These are phyloP conservation scores for Leucocoprinus leucothites DNA, from an alignment of 768 basidiomycete species.

Conservation along the genomic window DNA sequence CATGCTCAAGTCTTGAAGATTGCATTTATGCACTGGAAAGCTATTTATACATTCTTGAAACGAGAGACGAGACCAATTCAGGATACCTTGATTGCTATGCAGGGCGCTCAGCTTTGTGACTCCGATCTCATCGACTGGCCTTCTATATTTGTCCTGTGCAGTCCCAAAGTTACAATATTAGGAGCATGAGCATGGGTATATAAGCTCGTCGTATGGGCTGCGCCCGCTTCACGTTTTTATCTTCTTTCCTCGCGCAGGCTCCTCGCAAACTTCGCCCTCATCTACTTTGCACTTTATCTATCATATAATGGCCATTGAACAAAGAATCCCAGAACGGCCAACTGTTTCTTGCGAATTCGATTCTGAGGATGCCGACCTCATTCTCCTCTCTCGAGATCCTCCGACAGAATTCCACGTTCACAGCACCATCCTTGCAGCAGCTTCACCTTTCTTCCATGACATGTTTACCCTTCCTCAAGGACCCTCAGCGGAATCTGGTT, in stretches of 20 bases:
- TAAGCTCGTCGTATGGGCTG: not conserved
- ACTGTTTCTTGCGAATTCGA: conserved; percentile 13
- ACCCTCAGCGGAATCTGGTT: conserved; percentile 15
- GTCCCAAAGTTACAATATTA: not conserved
- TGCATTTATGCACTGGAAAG: not conserved
- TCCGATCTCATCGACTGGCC: conserved; percentile 1
- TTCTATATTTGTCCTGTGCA: not conserved
- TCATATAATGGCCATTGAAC: conserved; percentile 4
- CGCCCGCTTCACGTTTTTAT: no score
- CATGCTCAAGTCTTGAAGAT: not conserved
- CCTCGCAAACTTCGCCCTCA: no score
- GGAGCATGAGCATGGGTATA: not conserved
- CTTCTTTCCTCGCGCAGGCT: no score
- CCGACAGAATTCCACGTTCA: conserved; percentile 57
- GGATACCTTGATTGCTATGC: conserved; percentile 1
- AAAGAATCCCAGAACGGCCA: not conserved
- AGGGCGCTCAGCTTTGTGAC: not conserved
- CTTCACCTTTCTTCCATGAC: conserved; percentile 66
- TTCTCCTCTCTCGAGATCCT: conserved; percentile 41
- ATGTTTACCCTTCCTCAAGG: conserved; percentile 66
- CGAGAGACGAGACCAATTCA: conserved; percentile 8
- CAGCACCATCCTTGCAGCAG: conserved; percentile 55
- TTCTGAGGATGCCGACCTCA: conserved; percentile 47
- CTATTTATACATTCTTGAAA: conserved; percentile 3
- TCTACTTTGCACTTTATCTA: not conserved